Evolutionary conservation across 116 monocot genomes (phyloP).

Genomic region (Posidonia oceanica): DNA sequence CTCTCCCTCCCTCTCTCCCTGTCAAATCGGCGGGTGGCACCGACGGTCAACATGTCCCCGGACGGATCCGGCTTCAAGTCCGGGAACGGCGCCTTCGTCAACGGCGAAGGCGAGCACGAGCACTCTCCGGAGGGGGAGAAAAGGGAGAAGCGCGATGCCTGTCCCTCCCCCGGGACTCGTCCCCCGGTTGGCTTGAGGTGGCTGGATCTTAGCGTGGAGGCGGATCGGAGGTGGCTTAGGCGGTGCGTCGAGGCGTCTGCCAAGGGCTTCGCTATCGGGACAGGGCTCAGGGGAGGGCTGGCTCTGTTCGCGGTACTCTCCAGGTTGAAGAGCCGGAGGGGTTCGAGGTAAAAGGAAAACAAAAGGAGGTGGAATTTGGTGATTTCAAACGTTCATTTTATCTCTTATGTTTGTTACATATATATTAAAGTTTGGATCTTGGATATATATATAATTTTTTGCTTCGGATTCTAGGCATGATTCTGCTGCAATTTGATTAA

Average conservation of each 20-base stretch:
- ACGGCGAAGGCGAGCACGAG: background rate
- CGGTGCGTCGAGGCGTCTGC: conserved; percentile 60
- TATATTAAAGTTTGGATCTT: background rate
- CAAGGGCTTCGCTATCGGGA: conserved; percentile 89
- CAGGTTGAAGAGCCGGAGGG: conserved; percentile 58
- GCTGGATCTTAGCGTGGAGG: conserved; percentile 7
- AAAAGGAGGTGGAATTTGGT: background rate
- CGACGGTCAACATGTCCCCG: conserved; percentile 7
- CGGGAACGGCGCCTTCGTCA: background rate
- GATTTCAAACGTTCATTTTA: background rate
- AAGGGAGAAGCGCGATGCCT: background rate
- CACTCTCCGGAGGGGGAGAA: conserved; percentile 5
- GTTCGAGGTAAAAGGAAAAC: conserved; percentile 4
- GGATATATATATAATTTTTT: too few species aligned
- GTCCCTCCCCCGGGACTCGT: background rate
- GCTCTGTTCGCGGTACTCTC: conserved; percentile 80
- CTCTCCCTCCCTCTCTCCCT: too few species aligned
- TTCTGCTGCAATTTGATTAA: too few species aligned
- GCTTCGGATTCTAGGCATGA: too few species aligned
- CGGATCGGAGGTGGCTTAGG: conserved; percentile 38
- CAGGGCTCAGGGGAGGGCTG: conserved; percentile 85
- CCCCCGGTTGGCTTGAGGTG: background rate
- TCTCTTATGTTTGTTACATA: background rate
- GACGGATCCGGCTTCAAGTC: background rate
- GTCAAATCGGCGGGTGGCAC: background rate